Percentiles rank a stretch among this genome's conserved stretches.
phyloP scores from a whole-genome alignment of 768 basidiomycete genomes.

The Xerocomus brunneocitrinus region DNA sequence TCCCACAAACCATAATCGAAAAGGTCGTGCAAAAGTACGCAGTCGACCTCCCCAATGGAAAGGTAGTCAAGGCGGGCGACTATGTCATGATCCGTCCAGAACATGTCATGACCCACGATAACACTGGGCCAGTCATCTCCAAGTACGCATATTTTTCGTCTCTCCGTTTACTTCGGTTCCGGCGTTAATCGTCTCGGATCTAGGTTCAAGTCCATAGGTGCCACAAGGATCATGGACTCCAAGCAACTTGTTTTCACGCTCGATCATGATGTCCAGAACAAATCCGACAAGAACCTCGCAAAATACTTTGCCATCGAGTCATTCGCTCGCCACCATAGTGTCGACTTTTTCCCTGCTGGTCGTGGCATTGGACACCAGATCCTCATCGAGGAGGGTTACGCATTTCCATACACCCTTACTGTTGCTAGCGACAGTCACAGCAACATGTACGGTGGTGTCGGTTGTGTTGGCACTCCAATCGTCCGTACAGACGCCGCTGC shows the following conservation, averaged over 20 bases:
- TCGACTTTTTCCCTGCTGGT: constrained; percentile 97
- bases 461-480: constrained; percentile 95
- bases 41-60: constrained; percentile 78
- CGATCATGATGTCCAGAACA: constrained; percentile 98
- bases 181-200: not conserved
- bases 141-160: constrained; percentile 54
- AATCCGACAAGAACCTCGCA: constrained; percentile 78
- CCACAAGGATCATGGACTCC: constrained; percentile 74
- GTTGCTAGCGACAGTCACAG: constrained; percentile 96
- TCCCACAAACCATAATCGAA: constrained; percentile 89
- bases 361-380: constrained; percentile 98
- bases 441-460: constrained; percentile 99
- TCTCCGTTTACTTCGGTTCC: not conserved
- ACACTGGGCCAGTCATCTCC: constrained; percentile 96
- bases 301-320: constrained; percentile 92
- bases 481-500: constrained; percentile 94
- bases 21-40: constrained; percentile 98
- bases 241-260: constrained; percentile 91
- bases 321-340: constrained; percentile 77
- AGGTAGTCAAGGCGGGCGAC: constrained; percentile 87
- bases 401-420: constrained; percentile 91
- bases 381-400: constrained; percentile 97
- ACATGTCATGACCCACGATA: constrained; percentile 98
- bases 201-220: constrained; percentile 94
- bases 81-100: constrained; percentile 99